Percentiles rank a stretch among this genome's conserved stretches.
phyloP scores from a whole-genome alignment of 345 rosid genomes.

The Citrus mangshanensis region DNA sequence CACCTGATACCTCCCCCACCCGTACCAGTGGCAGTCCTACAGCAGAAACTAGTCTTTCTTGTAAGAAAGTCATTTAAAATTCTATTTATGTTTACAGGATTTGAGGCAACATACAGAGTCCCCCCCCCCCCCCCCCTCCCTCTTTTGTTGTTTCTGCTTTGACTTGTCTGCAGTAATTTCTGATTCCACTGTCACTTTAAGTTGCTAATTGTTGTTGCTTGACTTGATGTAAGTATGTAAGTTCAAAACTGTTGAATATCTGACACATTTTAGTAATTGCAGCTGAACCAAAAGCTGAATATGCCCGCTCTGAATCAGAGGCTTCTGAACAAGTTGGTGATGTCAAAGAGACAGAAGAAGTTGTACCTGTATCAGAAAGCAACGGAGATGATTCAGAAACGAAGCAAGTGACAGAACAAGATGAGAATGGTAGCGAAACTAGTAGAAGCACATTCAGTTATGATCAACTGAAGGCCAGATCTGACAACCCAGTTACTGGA shows the following conservation, averaged over 20 bases:
- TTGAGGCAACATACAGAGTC: neutral
- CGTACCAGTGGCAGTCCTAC: conserved; percentile 39
- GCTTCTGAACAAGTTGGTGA: conserved; percentile 47
- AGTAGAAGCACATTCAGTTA: conserved; percentile 59
- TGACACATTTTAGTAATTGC: conserved; percentile 19
- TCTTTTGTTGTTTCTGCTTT: neutral
- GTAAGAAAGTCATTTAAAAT: conserved; percentile 32
- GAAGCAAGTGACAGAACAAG: conserved; percentile 47
- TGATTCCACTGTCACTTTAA: neutral
- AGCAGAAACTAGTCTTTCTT: conserved; percentile 36
- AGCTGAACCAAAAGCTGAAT: conserved; percentile 49
- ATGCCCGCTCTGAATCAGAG: conserved; percentile 45
- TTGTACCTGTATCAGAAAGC: conserved; percentile 36
- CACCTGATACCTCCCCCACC: conserved; percentile 66
- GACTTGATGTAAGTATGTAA: neutral
- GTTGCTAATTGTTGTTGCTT: conserved; percentile 1
- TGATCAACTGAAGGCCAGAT: conserved; percentile 78
- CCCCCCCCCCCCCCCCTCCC: too few species aligned
- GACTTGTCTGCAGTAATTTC: neutral
- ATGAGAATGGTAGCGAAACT: conserved; percentile 32
- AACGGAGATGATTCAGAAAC: conserved; percentile 43
- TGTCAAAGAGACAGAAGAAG: conserved; percentile 50
- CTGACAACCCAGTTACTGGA: conserved; percentile 84
- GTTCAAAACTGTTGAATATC: neutral
- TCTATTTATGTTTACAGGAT: neutral